Evolutionary conservation across 148 eudicot species (phyloP).

Genomic region (Silene conica): DNA sequence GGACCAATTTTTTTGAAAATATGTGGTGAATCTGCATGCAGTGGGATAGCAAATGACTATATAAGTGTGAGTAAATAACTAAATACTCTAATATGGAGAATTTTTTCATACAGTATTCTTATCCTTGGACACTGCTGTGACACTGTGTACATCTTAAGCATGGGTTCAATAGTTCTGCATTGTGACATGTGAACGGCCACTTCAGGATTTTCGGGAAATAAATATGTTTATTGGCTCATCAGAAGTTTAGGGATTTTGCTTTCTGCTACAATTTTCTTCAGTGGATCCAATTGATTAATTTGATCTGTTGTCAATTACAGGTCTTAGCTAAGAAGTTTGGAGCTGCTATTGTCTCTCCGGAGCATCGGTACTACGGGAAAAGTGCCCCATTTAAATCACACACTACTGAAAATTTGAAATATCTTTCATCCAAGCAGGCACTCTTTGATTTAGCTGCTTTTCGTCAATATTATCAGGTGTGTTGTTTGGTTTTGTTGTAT

Average conservation of each 20-base stretch:
- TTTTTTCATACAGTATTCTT: background rate
- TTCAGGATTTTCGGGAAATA: background rate
- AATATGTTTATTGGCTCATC: background rate
- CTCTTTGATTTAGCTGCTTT: conserved; percentile 91
- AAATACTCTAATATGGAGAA: background rate
- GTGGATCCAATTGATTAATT: background rate
- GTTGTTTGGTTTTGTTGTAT: background rate
- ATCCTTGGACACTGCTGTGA: background rate
- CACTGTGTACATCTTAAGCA: background rate
- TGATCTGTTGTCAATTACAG: conserved; percentile 32
- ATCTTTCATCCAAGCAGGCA: conserved; percentile 93
- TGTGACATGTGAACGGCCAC: background rate
- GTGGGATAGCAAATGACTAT: conserved; percentile 81
- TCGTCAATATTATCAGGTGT: conserved; percentile 87
- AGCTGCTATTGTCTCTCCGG: conserved; percentile 91
- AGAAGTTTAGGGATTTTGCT: background rate
- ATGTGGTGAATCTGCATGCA: conserved; percentile 86
- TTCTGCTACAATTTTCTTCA: background rate
- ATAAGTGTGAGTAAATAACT: conserved; percentile 47
- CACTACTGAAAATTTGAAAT: conserved; percentile 68
- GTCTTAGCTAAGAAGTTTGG: conserved; percentile 96
- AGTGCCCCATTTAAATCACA: conserved; percentile 79
- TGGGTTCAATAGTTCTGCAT: background rate
- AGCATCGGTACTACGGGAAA: conserved; percentile 96
- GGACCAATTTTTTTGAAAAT: conserved; percentile 88